These are phyloP conservation scores for Pezizomycotina sp. DNA, from an alignment of 2,329 filamentous ascomycete species.

Conservation along the genomic window DNA sequence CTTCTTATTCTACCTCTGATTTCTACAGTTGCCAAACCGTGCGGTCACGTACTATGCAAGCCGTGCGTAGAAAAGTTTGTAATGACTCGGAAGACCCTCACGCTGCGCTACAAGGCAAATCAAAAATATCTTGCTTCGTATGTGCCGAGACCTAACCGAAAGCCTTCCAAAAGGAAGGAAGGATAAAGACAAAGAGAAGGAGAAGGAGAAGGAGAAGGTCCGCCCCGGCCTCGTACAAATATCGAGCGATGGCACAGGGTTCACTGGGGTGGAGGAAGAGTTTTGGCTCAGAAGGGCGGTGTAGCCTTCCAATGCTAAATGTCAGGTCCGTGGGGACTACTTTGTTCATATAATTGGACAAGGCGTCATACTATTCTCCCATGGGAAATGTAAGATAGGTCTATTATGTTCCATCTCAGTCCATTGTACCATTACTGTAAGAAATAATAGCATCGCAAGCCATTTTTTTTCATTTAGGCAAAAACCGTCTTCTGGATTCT, in stretches of 20 bases:
- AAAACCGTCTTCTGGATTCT: too few relatives aligned
- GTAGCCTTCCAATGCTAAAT: conserved; percentile 66
- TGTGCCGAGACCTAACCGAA: conserved; percentile 61
- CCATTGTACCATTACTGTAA: too few relatives aligned
- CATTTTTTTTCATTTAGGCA: too few relatives aligned
- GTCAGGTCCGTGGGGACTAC: background rate
- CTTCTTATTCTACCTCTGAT: background rate
- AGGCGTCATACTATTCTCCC: too few relatives aligned
- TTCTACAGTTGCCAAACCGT: conserved; percentile 55
- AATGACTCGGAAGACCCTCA: conserved; percentile 47
- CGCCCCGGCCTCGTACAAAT: conserved; percentile 62
- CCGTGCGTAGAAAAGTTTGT: conserved; percentile 75
- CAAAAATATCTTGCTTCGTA: conserved; percentile 57
- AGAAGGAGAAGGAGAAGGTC: conserved; percentile 41
- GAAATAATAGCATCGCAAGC: too few relatives aligned
- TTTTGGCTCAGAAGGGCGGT: conserved; percentile 56
- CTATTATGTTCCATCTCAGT: too few relatives aligned
- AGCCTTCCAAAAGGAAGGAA: conserved; percentile 28
- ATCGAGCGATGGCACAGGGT: conserved; percentile 76
- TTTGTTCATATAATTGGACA: too few relatives aligned
- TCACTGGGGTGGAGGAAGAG: conserved; percentile 72
- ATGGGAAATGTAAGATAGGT: too few relatives aligned
- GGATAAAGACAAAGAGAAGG: conserved; percentile 25
- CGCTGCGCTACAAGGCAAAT: conserved; percentile 34
- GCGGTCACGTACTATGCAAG: conserved; percentile 80